Percentiles rank a stretch among this genome's conserved stretches.
Evolutionary conservation across 73 alveolate genomes (phyloP).

Genomic region (Symbiodinium natans): DNA sequence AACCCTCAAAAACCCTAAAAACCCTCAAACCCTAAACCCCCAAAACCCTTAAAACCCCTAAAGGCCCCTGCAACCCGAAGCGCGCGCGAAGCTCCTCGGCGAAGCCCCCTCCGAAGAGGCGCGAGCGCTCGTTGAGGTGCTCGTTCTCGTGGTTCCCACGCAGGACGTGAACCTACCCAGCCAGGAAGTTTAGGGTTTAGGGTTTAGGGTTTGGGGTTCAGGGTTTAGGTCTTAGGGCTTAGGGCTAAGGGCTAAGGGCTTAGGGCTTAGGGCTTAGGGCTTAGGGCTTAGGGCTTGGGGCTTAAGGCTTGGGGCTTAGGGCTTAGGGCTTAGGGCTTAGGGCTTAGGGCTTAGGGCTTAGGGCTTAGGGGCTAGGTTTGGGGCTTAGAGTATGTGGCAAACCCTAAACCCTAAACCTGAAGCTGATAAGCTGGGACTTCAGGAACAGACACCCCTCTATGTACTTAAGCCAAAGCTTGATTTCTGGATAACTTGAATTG

Average conservation of each 20-base stretch:
- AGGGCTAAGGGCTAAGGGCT: background rate
- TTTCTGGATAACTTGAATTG: background rate
- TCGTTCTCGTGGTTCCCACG: constrained; percentile 90
- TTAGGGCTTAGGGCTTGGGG: background rate
- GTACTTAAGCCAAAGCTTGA: background rate
- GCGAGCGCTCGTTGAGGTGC: constrained; percentile 74
- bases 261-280: background rate
- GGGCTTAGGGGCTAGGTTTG: background rate
- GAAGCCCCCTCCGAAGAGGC: constrained; percentile 71
- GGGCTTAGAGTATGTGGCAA: no score
- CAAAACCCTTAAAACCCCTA: background rate
- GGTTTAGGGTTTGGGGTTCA: no score
- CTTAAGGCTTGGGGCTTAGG: background rate
- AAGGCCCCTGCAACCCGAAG: background rate
- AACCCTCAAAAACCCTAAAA: background rate
- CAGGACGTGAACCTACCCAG: constrained; percentile 41
- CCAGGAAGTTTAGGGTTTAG: background rate
- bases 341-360: background rate
- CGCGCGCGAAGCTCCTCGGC: constrained; percentile 12
- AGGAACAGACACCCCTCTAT: background rate
- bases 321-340: background rate
- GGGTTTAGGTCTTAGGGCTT: no score
- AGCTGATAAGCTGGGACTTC: background rate
- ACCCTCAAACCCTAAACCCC: background rate
- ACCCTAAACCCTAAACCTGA: background rate